Percentiles rank a stretch among this genome's conserved stretches.
Evolutionary conservation across 1,284 basidiomycete genomes (phyloP).

Genomic region (Golubevia pallescens): DNA sequence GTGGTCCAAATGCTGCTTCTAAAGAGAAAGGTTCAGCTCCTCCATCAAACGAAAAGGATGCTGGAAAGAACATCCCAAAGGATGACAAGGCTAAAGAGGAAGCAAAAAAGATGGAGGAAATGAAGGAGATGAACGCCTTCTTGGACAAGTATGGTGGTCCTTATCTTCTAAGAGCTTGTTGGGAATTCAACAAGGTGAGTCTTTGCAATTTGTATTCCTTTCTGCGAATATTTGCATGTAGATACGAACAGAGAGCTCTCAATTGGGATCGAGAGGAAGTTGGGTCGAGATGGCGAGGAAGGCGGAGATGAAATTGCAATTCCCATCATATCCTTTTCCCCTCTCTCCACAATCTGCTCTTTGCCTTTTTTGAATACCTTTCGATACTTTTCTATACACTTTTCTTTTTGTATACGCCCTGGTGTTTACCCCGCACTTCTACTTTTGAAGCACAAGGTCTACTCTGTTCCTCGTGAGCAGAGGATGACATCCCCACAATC

Average conservation of each 20-base stretch:
- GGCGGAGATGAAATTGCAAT: no score
- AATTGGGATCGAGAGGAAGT: no score
- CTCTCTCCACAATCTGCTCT: neutral
- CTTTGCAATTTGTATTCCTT: neutral
- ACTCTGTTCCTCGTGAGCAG: no score
- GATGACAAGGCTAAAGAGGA: constrained; percentile 60
- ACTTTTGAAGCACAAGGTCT: no score
- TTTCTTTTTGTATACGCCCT: no score
- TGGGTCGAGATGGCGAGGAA: no score
- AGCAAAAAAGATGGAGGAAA: constrained; percentile 47
- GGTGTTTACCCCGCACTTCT: no score
- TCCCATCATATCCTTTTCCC: no score
- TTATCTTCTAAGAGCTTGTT: constrained; percentile 43
- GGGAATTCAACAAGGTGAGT: constrained; percentile 38
- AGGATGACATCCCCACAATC: no score
- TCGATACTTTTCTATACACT: neutral
- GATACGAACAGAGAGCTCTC: no score
- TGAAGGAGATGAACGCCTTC: constrained; percentile 49
- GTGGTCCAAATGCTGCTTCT: constrained; percentile 13
- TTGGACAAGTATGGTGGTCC: constrained; percentile 59
- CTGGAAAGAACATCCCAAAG: constrained; percentile 52
- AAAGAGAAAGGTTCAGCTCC: constrained; percentile 17
- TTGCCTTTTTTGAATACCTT: constrained; percentile 5
- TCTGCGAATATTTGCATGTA: no score
- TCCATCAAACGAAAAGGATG: constrained; percentile 28